Conservation (phyloP, 257 asterid genomes). For the Nicotiana obtusifolia region DNA sequence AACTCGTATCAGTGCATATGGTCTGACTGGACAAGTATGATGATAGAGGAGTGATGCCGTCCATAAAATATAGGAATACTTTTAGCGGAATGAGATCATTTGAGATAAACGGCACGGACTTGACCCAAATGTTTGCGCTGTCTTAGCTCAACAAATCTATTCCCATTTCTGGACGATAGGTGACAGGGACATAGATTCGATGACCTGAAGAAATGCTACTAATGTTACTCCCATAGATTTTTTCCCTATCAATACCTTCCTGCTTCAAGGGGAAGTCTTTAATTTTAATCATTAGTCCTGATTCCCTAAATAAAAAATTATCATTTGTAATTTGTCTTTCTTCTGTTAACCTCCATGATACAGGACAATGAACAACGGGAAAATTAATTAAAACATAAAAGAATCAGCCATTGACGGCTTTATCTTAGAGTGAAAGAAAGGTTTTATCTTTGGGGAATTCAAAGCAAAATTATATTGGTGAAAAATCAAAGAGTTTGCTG, state of each 20-base stretch:
- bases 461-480: conserved; percentile 17
- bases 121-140: no score
- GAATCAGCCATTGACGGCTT: background rate
- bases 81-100: no score
- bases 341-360: background rate
- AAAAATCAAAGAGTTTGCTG: conserved; percentile 52
- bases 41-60: no score
- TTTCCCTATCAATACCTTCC: background rate
- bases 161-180: background rate
- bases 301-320: background rate
- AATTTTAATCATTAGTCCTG: background rate
- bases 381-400: background rate
- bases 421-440: conserved; percentile 11
- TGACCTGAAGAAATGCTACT: background rate
- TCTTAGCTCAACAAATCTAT: no score
- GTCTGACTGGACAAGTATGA: no score
- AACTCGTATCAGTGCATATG: no score
- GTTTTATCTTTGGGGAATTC: background rate
- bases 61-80: no score
- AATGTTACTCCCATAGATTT: background rate
- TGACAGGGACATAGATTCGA: background rate
- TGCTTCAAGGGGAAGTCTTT: background rate
- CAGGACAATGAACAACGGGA: conserved; percentile 13
- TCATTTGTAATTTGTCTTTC: no score
- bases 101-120: no score